Conservation (phyloP, 495 filamentous ascomycete genomes). For the Neurospora sp. region DNA sequence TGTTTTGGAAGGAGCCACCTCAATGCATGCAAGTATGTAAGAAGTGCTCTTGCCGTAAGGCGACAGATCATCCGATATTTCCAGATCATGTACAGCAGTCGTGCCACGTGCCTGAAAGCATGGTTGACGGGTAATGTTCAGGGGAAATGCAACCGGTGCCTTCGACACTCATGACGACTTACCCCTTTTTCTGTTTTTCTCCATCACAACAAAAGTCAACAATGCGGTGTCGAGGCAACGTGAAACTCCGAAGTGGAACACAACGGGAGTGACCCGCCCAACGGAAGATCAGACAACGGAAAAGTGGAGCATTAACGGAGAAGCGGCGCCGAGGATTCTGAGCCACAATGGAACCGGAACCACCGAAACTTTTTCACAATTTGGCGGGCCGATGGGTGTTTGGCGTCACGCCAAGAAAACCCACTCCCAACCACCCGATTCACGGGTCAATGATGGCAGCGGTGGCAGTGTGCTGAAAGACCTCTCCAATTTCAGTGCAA, state of each 20-base stretch:
- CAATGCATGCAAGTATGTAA: neutral
- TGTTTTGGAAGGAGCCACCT: neutral
- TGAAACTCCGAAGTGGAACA: neutral
- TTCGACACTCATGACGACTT: neutral
- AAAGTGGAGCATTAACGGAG: neutral
- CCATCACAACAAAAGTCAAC: neutral
- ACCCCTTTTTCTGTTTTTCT: neutral
- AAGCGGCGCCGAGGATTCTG: neutral
- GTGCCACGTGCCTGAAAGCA: neutral
- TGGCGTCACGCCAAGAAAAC: neutral
- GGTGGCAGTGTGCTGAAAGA: neutral
- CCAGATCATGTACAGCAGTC: neutral
- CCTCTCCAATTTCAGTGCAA: neutral
- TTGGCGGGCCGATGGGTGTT: neutral
- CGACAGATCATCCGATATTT: neutral
- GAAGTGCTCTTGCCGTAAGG: neutral
- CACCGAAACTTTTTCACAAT: neutral
- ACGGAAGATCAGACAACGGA: neutral
- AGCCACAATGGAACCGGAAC: neutral
- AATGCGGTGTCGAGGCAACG: neutral
- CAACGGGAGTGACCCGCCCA: neutral
- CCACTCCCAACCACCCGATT: neutral
- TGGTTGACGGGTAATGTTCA: neutral
- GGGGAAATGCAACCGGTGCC: neutral
- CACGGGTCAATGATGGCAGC: neutral